Conservation (phyloP, 306 rosid species). For the Lathyrus sativus region DNA sequence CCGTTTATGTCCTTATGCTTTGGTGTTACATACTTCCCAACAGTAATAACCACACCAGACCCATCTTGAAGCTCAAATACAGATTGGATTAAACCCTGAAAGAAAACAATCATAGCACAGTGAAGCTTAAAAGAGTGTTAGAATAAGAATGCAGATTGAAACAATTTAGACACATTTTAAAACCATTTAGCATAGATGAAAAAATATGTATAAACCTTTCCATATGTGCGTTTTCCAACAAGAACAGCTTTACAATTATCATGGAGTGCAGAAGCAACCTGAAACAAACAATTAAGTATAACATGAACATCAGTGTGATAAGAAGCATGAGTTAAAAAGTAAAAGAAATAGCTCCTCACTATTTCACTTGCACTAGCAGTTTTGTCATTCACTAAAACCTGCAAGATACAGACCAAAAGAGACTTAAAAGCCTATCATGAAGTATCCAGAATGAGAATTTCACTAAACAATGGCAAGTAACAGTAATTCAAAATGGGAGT, state of each 20-base stretch:
- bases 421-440: constrained; percentile 40
- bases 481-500: constrained; percentile 16
- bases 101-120: constrained; percentile 26
- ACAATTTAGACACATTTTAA: constrained; percentile 23
- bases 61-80: constrained; percentile 93
- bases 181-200: constrained; percentile 14
- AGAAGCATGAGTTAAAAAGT: constrained; percentile 32
- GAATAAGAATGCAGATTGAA: constrained; percentile 2
- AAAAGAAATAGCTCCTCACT: constrained; percentile 61
- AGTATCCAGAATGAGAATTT: constrained; percentile 25
- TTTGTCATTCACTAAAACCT: constrained; percentile 88
- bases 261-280: constrained; percentile 99
- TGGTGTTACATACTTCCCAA: constrained; percentile 95
- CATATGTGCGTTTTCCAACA: constrained; percentile 89
- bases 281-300: constrained; percentile 48
- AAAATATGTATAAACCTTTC: constrained; percentile 68
- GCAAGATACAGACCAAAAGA: constrained; percentile 42
- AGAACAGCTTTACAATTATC: constrained; percentile 96
- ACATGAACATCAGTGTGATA: constrained; percentile 7
- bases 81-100: constrained; percentile 90
- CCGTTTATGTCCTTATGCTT: constrained; percentile 87
- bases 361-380: constrained; percentile 99
- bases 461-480: constrained; percentile 3
- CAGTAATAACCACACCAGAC: constrained; percentile 92
- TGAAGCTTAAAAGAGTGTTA: not conserved